Evolutionary conservation across 257 asterid genomes (phyloP).

Genomic region (Osmanthus fragrans): DNA sequence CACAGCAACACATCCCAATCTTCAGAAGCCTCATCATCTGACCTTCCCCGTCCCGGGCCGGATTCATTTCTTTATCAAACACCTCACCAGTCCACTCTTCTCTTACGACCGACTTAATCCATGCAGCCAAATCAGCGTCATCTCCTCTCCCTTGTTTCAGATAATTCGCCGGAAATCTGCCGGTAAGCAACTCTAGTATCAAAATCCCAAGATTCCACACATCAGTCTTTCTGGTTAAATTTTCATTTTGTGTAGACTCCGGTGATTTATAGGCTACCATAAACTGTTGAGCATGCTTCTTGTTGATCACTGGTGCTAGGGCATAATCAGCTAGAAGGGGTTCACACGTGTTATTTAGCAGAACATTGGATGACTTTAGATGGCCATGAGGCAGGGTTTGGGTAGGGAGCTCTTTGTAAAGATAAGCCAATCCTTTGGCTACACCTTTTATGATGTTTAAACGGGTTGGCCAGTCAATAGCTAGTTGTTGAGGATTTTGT

Average conservation of each 20-base stretch:
- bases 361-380: conserved; percentile 72
- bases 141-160: conserved; percentile 49
- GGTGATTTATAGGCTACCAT: conserved; percentile 76
- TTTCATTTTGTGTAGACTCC: conserved; percentile 40
- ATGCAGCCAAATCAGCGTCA: conserved; percentile 53
- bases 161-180: conserved; percentile 58
- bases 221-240: conserved; percentile 47
- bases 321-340: conserved; percentile 57
- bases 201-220: conserved; percentile 74
- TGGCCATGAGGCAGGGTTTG: conserved; percentile 65
- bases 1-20: conserved; percentile 77
- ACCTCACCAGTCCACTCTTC: conserved; percentile 82
- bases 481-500: conserved; percentile 33
- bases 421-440: conserved; percentile 50
- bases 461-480: conserved; percentile 57
- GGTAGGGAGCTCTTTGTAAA: conserved; percentile 45
- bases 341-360: conserved; percentile 32
- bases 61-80: conserved; percentile 60
- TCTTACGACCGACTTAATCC: conserved; percentile 68
- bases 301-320: conserved; percentile 46
- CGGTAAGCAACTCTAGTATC: conserved; percentile 65
- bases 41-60: conserved; percentile 35
- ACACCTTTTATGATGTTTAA: conserved; percentile 64
- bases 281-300: conserved; percentile 54
- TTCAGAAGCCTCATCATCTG: conserved; percentile 63